Conservation (phyloP, 2,329 filamentous ascomycete species). For the Pseudopithomyces chartarum region DNA sequence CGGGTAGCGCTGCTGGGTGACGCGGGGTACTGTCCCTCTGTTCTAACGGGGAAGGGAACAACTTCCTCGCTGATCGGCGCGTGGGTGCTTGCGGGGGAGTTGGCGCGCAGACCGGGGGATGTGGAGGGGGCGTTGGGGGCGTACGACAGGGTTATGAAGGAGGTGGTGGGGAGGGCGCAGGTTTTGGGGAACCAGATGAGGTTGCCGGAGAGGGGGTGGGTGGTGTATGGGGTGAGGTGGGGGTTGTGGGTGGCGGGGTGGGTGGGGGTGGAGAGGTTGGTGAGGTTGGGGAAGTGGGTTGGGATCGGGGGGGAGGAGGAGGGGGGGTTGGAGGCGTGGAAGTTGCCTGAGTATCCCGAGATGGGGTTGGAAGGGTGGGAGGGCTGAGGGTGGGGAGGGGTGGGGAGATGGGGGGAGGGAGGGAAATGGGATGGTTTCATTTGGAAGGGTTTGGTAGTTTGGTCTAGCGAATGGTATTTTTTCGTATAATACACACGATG, state of each 20-base stretch:
- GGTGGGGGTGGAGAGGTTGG: conserved; percentile 44
- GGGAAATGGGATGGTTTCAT: too few species aligned
- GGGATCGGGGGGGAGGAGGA: conserved; percentile 21
- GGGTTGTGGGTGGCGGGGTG: conserved; percentile 36
- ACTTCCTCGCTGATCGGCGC: conserved; percentile 41
- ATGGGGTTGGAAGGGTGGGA: conserved; percentile 11
- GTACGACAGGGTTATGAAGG: conserved; percentile 25
- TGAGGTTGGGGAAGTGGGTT: conserved; percentile 23
- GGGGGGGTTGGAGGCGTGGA: conserved; percentile 36
- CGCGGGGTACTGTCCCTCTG: conserved; percentile 38
- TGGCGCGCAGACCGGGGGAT: conserved; percentile 17
- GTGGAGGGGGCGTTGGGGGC: conserved; percentile 24
- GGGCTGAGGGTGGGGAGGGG: neutral
- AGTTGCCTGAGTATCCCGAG: conserved; percentile 46
- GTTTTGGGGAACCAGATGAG: conserved; percentile 7
- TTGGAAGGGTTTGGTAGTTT: too few species aligned
- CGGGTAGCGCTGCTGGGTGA: conserved; percentile 43
- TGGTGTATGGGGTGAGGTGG: conserved; percentile 38
- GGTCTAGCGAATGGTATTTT: too few species aligned
- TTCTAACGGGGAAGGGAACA: conserved; percentile 20
- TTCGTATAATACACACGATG: too few species aligned
- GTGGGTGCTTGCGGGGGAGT: conserved; percentile 43
- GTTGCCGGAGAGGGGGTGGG: conserved; percentile 37
- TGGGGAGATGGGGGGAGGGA: too few species aligned
- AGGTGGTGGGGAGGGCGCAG: conserved; percentile 26